phyloP scores from a whole-genome alignment of 352 stramenopile genomes.

The Phytophthora fragariaefolia region DNA sequence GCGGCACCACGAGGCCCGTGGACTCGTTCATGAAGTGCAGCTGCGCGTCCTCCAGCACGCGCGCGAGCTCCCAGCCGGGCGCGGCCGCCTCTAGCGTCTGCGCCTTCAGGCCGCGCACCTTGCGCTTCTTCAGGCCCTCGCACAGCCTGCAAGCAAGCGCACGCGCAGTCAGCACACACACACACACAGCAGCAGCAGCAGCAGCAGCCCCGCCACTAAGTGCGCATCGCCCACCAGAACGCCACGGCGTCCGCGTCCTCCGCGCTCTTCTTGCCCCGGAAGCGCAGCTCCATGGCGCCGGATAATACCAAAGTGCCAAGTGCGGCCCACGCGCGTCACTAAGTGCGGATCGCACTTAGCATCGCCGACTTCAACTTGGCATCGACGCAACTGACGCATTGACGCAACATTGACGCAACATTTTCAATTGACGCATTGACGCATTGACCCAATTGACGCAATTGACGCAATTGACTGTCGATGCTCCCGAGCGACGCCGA shows the following conservation, averaged over 20 bases:
- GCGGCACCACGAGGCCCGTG: conserved; percentile 68
- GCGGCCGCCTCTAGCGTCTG: conserved; percentile 53
- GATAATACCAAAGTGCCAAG: neutral
- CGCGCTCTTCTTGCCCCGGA: conserved; percentile 51
- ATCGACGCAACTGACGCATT: no score
- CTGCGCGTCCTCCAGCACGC: conserved; percentile 43
- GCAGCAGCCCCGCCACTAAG: no score
- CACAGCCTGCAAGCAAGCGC: conserved; percentile 57
- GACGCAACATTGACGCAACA: no score
- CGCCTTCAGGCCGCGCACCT: conserved; percentile 50
- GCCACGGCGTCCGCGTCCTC: conserved; percentile 51
- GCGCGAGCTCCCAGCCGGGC: conserved; percentile 56
- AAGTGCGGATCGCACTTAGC: conserved; percentile 24
- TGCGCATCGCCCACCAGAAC: conserved; percentile 59
- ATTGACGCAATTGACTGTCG: neutral
- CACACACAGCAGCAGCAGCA: no score
- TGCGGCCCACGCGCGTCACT: neutral
- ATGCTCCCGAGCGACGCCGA: conserved; percentile 39
- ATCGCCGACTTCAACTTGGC: conserved; percentile 41
- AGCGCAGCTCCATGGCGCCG: conserved; percentile 50
- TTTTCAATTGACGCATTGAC: no score
- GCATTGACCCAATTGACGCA: no score
- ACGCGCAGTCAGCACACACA: no score
- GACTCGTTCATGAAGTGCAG: conserved; percentile 83
- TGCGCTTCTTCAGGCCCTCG: conserved; percentile 73